phyloP scores from a whole-genome alignment of 1,284 basidiomycete species.

The Rhodotorula sp. region DNA sequence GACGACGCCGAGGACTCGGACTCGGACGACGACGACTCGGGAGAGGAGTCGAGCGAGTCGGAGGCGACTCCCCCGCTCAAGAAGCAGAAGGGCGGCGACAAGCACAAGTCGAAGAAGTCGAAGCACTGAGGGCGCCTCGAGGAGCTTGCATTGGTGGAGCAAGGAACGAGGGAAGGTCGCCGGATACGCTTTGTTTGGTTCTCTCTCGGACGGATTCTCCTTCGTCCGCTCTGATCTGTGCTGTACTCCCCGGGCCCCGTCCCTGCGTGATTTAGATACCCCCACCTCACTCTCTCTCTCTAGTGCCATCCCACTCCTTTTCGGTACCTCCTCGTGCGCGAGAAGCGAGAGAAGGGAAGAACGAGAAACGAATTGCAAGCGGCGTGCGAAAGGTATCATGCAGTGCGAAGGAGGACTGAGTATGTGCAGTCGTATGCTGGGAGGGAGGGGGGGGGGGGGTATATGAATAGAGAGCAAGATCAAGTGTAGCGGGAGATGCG shows the following conservation, averaged over 20 bases:
- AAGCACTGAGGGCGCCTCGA: constrained; percentile 2
- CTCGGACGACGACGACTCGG: constrained; percentile 10
- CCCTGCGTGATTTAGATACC: no score
- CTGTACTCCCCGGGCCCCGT: no score
- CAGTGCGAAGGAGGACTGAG: no score
- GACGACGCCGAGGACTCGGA: constrained; percentile 3
- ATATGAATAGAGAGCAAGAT: neutral
- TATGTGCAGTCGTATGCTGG: no score
- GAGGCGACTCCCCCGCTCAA: constrained; percentile 16
- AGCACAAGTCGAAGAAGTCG: constrained; percentile 27
- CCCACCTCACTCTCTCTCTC: no score
- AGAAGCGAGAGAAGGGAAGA: no score
- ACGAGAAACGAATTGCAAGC: no score
- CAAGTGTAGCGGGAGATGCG: neutral
- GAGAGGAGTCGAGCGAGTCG: constrained; percentile 10
- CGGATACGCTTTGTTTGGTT: neutral
- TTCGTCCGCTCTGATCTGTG: no score
- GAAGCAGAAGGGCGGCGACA: constrained; percentile 25
- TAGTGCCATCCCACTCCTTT: no score
- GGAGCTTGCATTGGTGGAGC: neutral
- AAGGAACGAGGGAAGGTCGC: neutral
- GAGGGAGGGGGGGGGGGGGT: no score
- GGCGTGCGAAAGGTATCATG: no score
- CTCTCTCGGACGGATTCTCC: neutral
- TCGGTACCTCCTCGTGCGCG: no score